Conservation (phyloP, 1,139 yeast genomes). For the Yamadazyma membranifaciens region DNA sequence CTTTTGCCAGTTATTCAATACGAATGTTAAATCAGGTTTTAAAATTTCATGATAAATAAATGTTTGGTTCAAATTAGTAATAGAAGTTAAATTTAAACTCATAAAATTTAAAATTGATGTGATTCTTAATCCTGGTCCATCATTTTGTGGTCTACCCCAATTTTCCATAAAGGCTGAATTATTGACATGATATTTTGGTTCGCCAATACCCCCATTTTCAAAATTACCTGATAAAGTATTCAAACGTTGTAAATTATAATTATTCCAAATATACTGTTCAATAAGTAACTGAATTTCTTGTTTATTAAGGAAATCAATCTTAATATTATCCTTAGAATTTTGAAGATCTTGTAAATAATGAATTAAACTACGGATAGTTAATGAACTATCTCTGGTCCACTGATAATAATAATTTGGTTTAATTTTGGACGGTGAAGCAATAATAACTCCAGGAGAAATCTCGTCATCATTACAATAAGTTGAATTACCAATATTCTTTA, state of each 20-base stretch:
- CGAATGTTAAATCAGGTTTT: conserved; percentile 70
- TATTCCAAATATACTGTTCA: conserved; percentile 61
- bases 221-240: conserved; percentile 70
- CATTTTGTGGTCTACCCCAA: conserved; percentile 98
- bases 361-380: conserved; percentile 68
- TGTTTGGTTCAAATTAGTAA: conserved; percentile 18
- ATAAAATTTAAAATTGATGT: conserved; percentile 63
- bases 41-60: conserved; percentile 53
- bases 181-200: conserved; percentile 78
- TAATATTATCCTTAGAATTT: neutral
- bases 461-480: conserved; percentile 10
- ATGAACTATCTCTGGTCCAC: conserved; percentile 91
- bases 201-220: conserved; percentile 67
- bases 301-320: conserved; percentile 17
- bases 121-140: conserved; percentile 86
- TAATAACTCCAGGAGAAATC: conserved; percentile 65
- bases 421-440: conserved; percentile 76
- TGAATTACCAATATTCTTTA: conserved; percentile 57
- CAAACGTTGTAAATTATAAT: conserved; percentile 59
- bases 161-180: conserved; percentile 56
- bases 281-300: conserved; percentile 29
- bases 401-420: conserved; percentile 82
- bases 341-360: conserved; percentile 35
- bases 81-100: conserved; percentile 9
- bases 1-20: conserved; percentile 59